Conservation (phyloP, 495 filamentous ascomycete species). For the Xylaria cubensis region DNA sequence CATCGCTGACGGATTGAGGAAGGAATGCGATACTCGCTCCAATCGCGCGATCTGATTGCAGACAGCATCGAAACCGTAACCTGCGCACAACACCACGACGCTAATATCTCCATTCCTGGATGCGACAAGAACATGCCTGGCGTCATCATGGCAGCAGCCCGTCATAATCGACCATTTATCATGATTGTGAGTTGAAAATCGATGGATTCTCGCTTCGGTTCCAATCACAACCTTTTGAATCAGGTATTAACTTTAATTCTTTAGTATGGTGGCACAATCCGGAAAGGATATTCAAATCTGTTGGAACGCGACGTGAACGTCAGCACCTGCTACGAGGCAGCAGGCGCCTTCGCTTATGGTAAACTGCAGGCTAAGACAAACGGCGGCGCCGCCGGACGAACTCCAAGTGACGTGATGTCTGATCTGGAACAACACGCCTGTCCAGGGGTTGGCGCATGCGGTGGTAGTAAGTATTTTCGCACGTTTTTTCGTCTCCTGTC, state of each 20-base stretch:
- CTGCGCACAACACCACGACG: constrained; percentile 87
- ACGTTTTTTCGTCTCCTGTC: neutral
- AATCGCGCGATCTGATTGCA: constrained; percentile 92
- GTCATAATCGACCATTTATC: constrained; percentile 85
- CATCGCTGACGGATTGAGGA: constrained; percentile 27
- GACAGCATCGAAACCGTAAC: constrained; percentile 94
- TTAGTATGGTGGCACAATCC: constrained; percentile 86
- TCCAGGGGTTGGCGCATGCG: constrained; percentile 92
- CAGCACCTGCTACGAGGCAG: constrained; percentile 86
- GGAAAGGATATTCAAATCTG: constrained; percentile 80
- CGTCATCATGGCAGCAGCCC: constrained; percentile 68
- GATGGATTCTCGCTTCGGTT: neutral
- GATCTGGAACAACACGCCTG: constrained; percentile 88
- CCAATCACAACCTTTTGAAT: neutral
- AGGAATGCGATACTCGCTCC: constrained; percentile 98
- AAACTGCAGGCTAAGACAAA: constrained; percentile 56
- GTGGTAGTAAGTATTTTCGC: constrained; percentile 62
- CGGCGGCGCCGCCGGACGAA: constrained; percentile 48
- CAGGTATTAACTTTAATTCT: neutral
- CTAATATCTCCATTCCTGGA: constrained; percentile 92
- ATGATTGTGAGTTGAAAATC: constrained; percentile 52
- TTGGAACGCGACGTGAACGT: constrained; percentile 87
- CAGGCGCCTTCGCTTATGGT: constrained; percentile 85
- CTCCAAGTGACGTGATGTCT: constrained; percentile 79
- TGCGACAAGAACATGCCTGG: constrained; percentile 99